Percentiles rank a stretch among this genome's conserved stretches.
These are phyloP conservation scores for Xylaria cubensis DNA, from an alignment of 495 filamentous ascomycete genomes.

Conservation along the genomic window DNA sequence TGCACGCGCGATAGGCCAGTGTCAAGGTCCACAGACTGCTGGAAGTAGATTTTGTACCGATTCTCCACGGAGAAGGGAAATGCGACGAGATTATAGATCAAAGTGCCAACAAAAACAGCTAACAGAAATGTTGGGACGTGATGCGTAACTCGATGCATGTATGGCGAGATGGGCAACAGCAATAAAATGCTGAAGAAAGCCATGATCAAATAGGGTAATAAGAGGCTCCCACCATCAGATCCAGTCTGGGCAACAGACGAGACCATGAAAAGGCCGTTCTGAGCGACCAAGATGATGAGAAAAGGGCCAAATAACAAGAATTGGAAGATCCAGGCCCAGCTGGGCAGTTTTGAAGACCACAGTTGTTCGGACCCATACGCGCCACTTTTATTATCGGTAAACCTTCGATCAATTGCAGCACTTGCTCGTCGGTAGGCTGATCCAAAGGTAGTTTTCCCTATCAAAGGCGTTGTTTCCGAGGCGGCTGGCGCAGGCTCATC, in stretches of 20 bases:
- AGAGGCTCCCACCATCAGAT: conserved; percentile 71
- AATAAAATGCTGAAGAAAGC: conserved; percentile 71
- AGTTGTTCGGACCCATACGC: conserved; percentile 81
- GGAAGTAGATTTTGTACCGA: conserved; percentile 86
- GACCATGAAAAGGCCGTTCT: conserved; percentile 75
- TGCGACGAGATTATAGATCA: conserved; percentile 85
- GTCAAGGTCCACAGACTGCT: conserved; percentile 81
- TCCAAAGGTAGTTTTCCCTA: conserved; percentile 77
- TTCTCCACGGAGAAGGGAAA: conserved; percentile 85
- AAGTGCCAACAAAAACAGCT: conserved; percentile 73
- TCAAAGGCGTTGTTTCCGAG: conserved; percentile 81
- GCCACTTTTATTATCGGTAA: conserved; percentile 32
- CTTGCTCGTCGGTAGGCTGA: conserved; percentile 61
- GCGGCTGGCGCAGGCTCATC: conserved; percentile 59
- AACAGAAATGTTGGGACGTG: conserved; percentile 82
- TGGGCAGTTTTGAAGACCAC: conserved; percentile 81
- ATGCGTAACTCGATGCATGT: conserved; percentile 84
- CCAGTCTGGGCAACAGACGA: conserved; percentile 79
- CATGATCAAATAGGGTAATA: conserved; percentile 74
- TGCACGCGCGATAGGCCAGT: conserved; percentile 70
- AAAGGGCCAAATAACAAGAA: conserved; percentile 82
- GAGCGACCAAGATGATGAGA: conserved; percentile 72
- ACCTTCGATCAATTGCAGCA: conserved; percentile 33
- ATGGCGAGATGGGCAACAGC: conserved; percentile 80
- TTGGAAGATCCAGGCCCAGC: conserved; percentile 86